These are phyloP conservation scores for Coemansia sp. DNA, from an alignment of 192 early-diverging fungal genomes.

Conservation along the genomic window DNA sequence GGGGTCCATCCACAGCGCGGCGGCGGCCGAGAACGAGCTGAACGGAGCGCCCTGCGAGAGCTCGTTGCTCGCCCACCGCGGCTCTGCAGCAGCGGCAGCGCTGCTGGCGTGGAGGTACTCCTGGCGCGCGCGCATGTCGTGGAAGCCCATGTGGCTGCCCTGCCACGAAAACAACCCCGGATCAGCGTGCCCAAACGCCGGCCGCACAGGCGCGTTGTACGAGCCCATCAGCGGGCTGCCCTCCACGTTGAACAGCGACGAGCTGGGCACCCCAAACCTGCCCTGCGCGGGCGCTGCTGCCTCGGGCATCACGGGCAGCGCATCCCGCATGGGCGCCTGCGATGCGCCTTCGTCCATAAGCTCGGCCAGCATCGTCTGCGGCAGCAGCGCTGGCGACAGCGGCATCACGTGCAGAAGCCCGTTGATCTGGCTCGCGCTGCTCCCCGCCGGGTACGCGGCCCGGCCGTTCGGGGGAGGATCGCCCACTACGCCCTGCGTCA, in stretches of 20 bases:
- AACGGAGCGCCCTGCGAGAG: constrained; percentile 2
- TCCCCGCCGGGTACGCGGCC: neutral
- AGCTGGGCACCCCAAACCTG: constrained; percentile 7
- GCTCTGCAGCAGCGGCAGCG: neutral
- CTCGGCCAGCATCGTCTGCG: constrained; percentile 38
- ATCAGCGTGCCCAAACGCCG: neutral
- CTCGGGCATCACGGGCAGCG: neutral
- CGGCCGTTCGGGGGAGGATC: neutral
- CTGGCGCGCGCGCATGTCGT: neutral
- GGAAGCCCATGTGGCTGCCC: constrained; percentile 3
- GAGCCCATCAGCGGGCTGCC: constrained; percentile 10
- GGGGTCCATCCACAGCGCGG: constrained; percentile 33
- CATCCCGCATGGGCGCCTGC: neutral
- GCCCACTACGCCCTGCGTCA: constrained; percentile 8
- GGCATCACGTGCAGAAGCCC: neutral
- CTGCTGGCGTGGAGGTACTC: neutral
- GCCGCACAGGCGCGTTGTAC: neutral
- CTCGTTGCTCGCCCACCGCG: neutral
- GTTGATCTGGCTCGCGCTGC: neutral
- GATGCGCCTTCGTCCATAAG: constrained; percentile 17
- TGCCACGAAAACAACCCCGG: constrained; percentile 2
- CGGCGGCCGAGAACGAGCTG: constrained; percentile 24
- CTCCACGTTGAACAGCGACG: constrained; percentile 28
- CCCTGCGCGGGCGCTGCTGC: neutral
- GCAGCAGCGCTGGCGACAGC: constrained; percentile 20